Evolutionary conservation across 169 alveolate species (phyloP).

Genomic region (Plasmodium vivax): DNA sequence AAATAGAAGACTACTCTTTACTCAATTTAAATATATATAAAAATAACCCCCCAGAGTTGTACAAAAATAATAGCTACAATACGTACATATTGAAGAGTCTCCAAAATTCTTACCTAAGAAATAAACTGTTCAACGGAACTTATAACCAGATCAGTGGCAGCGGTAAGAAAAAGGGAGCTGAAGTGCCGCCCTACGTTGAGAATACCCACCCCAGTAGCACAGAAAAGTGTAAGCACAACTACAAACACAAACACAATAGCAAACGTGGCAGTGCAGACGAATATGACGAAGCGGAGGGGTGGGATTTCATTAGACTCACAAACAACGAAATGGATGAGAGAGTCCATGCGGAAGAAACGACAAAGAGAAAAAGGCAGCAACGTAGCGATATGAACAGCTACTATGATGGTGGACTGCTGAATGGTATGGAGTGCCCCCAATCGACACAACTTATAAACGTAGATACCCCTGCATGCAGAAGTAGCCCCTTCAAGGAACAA

Average conservation of each 20-base stretch:
- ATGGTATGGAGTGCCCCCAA: not conserved
- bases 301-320: slow-evolving; percentile 3
- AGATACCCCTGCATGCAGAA: not conserved
- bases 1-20: slow-evolving; percentile 34
- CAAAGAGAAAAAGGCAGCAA: not conserved
- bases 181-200: not conserved
- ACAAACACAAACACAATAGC: not conserved
- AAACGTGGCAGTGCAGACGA: not conserved
- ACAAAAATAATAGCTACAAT: slow-evolving; percentile 54
- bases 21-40: slow-evolving; percentile 46
- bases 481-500: not conserved
- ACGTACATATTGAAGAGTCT: slow-evolving; percentile 51
- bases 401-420: not conserved
- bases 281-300: not conserved
- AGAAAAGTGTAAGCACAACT: not conserved
- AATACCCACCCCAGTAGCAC: not conserved
- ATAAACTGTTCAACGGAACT: slow-evolving; percentile 18
- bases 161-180: not conserved
- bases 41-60: slow-evolving; percentile 22
- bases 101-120: slow-evolving; percentile 29
- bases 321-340: slow-evolving; percentile 13
- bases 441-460: not conserved
- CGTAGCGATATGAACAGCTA: not conserved
- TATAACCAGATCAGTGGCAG: not conserved
- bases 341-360: not conserved